These are phyloP conservation scores for Trichophyton rubrum DNA, from an alignment of 2,329 filamentous ascomycete species.

Conservation along the genomic window DNA sequence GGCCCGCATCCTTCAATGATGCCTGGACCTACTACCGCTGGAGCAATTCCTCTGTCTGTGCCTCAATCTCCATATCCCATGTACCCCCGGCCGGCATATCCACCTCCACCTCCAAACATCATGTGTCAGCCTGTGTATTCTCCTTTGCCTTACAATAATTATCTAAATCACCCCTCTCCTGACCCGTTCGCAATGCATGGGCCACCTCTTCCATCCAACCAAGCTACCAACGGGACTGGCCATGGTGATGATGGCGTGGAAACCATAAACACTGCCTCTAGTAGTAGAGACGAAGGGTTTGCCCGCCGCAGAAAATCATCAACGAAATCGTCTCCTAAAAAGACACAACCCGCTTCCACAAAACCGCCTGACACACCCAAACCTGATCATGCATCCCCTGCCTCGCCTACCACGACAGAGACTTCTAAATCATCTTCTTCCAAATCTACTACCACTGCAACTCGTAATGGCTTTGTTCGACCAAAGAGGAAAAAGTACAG, in stretches of 20 bases:
- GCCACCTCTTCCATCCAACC: slow-evolving; percentile 10
- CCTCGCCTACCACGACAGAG: neutral
- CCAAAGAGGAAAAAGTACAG: neutral
- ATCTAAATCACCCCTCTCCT: slow-evolving; percentile 7
- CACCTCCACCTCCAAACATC: slow-evolving; percentile 13
- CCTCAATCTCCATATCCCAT: slow-evolving; percentile 11
- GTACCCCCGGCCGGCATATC: slow-evolving; percentile 12
- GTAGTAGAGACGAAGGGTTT: neutral
- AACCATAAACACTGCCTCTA: neutral
- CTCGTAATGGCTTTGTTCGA: neutral
- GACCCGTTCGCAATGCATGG: slow-evolving; percentile 12
- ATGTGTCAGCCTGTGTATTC: slow-evolving; percentile 18
- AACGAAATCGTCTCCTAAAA: neutral
- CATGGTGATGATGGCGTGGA: slow-evolving; percentile 9
- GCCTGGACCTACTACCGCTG: slow-evolving; percentile 25
- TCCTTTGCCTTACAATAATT: slow-evolving; percentile 15
- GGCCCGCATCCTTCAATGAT: slow-evolving; percentile 27
- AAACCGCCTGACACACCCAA: neutral
- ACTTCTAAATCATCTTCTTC: slow-evolving; percentile 9
- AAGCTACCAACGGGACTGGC: slow-evolving; percentile 8
- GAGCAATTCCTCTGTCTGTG: slow-evolving; percentile 9
- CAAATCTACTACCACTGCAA: slow-evolving; percentile 9
- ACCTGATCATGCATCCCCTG: neutral
- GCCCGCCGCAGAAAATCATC: neutral
- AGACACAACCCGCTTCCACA: neutral